Evolutionary conservation across 2,329 filamentous ascomycete species (phyloP).

Genomic region (Mycosphaerella sp.): DNA sequence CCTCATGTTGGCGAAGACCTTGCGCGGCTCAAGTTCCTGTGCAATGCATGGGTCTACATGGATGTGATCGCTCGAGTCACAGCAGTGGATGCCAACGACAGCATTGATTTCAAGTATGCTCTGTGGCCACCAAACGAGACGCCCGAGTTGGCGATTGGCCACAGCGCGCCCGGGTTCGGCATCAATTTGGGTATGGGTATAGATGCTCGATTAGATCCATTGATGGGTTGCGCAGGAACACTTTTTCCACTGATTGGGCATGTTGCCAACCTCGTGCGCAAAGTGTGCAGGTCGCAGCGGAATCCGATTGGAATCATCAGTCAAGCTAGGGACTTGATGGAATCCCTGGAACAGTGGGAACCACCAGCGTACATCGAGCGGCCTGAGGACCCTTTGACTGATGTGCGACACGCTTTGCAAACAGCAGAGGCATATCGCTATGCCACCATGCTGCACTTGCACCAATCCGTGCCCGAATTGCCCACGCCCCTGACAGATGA

Average conservation of each 20-base stretch:
- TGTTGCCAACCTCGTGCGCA: slow-evolving; percentile 59
- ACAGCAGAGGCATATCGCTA: slow-evolving; percentile 62
- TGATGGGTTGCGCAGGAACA: slow-evolving; percentile 63
- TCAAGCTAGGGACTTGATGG: slow-evolving; percentile 56
- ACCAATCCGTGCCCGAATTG: slow-evolving; percentile 63
- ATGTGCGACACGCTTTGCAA: slow-evolving; percentile 58
- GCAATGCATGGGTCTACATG: slow-evolving; percentile 68
- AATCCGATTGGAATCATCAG: slow-evolving; percentile 57
- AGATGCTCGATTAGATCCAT: slow-evolving; percentile 57
- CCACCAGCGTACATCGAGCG: slow-evolving; percentile 52
- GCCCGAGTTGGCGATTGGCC: slow-evolving; percentile 4
- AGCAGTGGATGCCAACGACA: slow-evolving; percentile 53
- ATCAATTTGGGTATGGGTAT: slow-evolving; percentile 35
- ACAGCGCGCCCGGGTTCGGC: slow-evolving; percentile 30
- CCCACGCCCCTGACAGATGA: slow-evolving; percentile 50
- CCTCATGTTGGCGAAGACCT: slow-evolving; percentile 44
- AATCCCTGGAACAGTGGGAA: slow-evolving; percentile 55
- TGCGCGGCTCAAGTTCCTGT: slow-evolving; percentile 57
- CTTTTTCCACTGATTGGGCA: slow-evolving; percentile 63
- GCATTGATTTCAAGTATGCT: slow-evolving; percentile 48
- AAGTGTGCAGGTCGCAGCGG: slow-evolving; percentile 49
- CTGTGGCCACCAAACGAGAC: slow-evolving; percentile 18
- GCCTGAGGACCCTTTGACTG: slow-evolving; percentile 57
- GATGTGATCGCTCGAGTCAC: slow-evolving; percentile 65
- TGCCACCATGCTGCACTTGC: slow-evolving; percentile 59